Evolutionary conservation across 352 stramenopile species (phyloP), one percentile per base, ranked within the genome.

Genomic region (Globisporangium nagaii): DNA sequence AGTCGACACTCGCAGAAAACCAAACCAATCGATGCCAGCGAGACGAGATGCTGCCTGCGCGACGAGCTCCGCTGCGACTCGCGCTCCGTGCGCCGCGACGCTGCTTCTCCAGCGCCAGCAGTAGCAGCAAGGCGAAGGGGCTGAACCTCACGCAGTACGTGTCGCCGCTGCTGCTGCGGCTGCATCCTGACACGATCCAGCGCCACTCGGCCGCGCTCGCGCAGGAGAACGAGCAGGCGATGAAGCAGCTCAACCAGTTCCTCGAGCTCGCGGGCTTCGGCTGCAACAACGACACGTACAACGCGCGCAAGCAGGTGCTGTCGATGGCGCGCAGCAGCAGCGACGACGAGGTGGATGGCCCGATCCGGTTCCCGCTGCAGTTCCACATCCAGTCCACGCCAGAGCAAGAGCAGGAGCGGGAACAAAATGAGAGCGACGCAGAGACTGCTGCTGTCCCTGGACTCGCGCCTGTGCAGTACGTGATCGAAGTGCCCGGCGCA

Each of bases 221-320:
- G n/a, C 58, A 58, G 19, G 62, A 74, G 55, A 88, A 91, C 43
- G 80, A 88, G 60, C 59, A 80, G 17, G 79, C 80, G 13, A 67
- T 91, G n/a, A 91, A 91, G 62, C 70, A 86, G 47, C 72, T 91
- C 49, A 91, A 91, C 62, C 59, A 78, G 44, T 91, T 89, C 57
- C 61, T 91, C 15, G 75, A 83, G 51, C 63, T 91, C 43, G 80
- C 80, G 15, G 44, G 66, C 8, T 70, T 63, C 17, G 80, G 73
- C 46, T 91, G 80, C 60, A 88, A 88, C 59, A 86, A 84, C 65
- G 74, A 89, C 65, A 67, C 71, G 5, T 79, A 71, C 58, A 65
- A 64, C 40, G 70, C 76, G 13, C 78, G 76, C 17, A 76, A 74
- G 42, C 74, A 84, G 30, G 58, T 86, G 25, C 49, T 83, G 30